phyloP scores from a whole-genome alignment of 2,329 filamentous ascomycete species.

The Aspergillus awamori region DNA sequence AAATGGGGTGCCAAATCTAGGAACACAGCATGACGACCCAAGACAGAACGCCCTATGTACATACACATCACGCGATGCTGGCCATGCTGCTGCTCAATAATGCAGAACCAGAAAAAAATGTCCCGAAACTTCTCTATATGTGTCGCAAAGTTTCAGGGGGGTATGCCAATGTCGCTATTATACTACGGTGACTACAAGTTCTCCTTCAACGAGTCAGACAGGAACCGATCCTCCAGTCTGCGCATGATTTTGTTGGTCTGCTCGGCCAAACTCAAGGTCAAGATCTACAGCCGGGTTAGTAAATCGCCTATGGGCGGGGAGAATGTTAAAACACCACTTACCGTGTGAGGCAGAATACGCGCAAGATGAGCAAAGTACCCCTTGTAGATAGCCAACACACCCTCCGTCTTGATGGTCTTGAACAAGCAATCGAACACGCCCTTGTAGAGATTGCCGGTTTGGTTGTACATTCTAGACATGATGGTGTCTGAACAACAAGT shows the following conservation, averaged over 20 bases:
- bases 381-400: conserved; percentile 92
- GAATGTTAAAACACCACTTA: conserved; percentile 36
- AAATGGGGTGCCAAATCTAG: conserved; percentile 15
- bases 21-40: conserved; percentile 14
- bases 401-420: conserved; percentile 90
- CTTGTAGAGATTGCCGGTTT: conserved; percentile 94
- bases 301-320: neutral
- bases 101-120: neutral
- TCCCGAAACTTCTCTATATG: conserved; percentile 8
- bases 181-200: conserved; percentile 44
- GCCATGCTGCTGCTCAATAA: neutral
- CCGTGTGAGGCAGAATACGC: conserved; percentile 89
- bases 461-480: conserved; percentile 99
- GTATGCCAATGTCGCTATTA: neutral
- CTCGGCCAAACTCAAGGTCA: conserved; percentile 90
- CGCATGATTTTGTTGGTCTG: conserved; percentile 94
- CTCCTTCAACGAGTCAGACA: conserved; percentile 51
- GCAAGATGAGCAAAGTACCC: conserved; percentile 94
- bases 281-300: conserved; percentile 57
- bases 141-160: neutral
- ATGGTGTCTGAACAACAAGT: conserved; percentile 71
- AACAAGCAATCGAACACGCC: conserved; percentile 89
- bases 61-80: conserved; percentile 17
- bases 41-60: conserved; percentile 26
- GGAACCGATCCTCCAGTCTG: conserved; percentile 68